These are phyloP conservation scores for Takashimella tepidaria DNA, from an alignment of 1,284 basidiomycete species.

Conservation along the genomic window DNA sequence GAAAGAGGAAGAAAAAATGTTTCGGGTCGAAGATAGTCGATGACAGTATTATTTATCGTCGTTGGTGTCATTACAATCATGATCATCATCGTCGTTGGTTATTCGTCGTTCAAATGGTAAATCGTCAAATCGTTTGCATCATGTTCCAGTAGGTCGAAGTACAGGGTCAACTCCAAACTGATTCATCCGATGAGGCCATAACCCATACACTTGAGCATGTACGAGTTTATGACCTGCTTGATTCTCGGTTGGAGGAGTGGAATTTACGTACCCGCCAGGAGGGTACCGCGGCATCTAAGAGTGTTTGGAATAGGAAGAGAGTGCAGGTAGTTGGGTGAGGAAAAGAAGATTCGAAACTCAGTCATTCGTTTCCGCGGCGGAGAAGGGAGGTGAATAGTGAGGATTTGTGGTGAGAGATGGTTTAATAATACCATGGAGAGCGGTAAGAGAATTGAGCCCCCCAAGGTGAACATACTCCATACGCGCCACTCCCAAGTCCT, in stretches of 20 bases:
- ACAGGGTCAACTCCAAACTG: neutral
- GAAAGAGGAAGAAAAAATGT: too few relatives aligned
- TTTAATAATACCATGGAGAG: constrained; percentile 34
- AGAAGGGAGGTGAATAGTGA: neutral
- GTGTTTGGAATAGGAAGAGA: neutral
- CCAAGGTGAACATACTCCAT: constrained; percentile 33
- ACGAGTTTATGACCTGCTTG: neutral
- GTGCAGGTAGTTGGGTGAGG: neutral
- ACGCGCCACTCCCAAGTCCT: constrained; percentile 35
- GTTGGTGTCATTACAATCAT: neutral
- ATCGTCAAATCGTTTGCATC: constrained; percentile 1
- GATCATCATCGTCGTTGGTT: too few relatives aligned
- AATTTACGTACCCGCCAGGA: constrained; percentile 34
- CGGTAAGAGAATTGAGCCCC: constrained; percentile 30
- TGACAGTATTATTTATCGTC: neutral
- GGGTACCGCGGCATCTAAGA: constrained; percentile 39
- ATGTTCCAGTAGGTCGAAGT: neutral
- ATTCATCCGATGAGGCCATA: neutral
- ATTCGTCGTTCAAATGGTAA: too few relatives aligned
- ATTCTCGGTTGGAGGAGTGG: neutral
- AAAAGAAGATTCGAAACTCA: too few relatives aligned
- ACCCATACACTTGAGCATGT: neutral
- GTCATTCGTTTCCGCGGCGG: too few relatives aligned
- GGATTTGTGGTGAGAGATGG: neutral
- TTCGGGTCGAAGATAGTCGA: too few relatives aligned